Evolutionary conservation across 176 grass and related monocot species (phyloP).

Genomic region (Secale cereale): DNA sequence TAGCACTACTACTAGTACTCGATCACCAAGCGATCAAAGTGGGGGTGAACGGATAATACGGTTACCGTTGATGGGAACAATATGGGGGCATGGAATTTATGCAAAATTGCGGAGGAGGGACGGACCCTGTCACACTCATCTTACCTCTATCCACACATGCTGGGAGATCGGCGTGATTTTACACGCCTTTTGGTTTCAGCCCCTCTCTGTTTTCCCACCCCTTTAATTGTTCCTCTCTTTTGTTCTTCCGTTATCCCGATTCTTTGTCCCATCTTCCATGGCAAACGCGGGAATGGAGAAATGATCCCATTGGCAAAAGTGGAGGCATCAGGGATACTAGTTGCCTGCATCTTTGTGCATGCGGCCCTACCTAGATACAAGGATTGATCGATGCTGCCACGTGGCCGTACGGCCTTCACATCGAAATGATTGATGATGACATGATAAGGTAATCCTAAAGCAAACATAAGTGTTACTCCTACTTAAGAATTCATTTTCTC

Average conservation of each 20-base stretch:
- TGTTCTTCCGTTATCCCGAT: not conserved
- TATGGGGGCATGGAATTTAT: conserved; percentile 25
- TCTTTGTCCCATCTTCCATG: conserved; percentile 12
- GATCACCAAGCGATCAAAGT: not conserved
- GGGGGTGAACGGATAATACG: not conserved
- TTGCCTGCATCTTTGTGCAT: no score
- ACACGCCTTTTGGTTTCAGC: not conserved
- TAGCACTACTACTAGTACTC: not conserved
- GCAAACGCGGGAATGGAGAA: conserved; percentile 20
- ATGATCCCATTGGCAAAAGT: not conserved
- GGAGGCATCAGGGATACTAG: not conserved
- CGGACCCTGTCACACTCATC: not conserved
- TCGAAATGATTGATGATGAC: not conserved
- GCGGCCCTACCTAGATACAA: no score
- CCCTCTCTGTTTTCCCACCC: not conserved
- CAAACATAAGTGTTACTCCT: no score
- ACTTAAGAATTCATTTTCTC: no score
- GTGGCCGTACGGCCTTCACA: conserved; percentile 8
- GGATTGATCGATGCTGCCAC: not conserved
- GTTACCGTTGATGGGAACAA: conserved; percentile 14
- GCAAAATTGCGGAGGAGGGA: not conserved
- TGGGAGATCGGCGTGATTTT: not conserved
- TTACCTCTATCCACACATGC: not conserved
- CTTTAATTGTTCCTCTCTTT: not conserved
- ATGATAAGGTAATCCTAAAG: no score